A percentile compares a stretch with the other conserved stretches of the same genome.
phyloP scores from a whole-genome alignment of 2,329 filamentous ascomycete genomes.

The Fusarium sp. region DNA sequence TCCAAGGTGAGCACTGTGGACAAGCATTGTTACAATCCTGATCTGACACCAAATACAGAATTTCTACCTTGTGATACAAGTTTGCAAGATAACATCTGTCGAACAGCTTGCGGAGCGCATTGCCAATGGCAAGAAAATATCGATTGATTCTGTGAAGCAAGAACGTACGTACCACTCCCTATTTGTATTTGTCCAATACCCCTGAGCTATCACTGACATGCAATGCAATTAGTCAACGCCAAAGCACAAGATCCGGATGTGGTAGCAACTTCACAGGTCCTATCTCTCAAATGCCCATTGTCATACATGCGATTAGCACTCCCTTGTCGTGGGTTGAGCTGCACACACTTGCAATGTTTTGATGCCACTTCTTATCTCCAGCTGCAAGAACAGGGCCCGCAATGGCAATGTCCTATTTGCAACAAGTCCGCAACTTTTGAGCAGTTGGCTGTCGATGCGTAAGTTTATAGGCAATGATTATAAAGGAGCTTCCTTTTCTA shows the following conservation, averaged over 20 bases:
- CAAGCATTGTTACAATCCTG: constrained; percentile 15
- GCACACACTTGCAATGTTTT: constrained; percentile 93
- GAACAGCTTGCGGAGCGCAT: constrained; percentile 76
- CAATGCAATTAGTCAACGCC: constrained; percentile 68
- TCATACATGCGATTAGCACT: constrained; percentile 83
- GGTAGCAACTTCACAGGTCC: constrained; percentile 83
- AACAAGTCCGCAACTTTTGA: constrained; percentile 85
- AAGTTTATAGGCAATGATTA: constrained; percentile 46
- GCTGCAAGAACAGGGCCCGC: constrained; percentile 93
- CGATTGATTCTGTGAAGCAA: constrained; percentile 80
- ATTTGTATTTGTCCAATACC: not conserved
- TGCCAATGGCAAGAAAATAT: constrained; percentile 74
- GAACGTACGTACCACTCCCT: constrained; percentile 74
- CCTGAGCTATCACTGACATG: constrained; percentile 30
- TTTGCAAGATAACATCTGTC: constrained; percentile 79
- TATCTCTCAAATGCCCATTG: constrained; percentile 92
- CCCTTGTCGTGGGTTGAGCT: constrained; percentile 81
- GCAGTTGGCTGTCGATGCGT: constrained; percentile 87
- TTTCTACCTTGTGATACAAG: constrained; percentile 75
- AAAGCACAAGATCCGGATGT: constrained; percentile 90
- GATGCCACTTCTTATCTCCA: constrained; percentile 93
- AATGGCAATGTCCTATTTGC: constrained; percentile 96
- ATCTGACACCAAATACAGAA: constrained; percentile 59
- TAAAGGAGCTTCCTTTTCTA: constrained; percentile 6
- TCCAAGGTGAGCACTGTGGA: constrained; percentile 70